Evolutionary conservation across 2,329 filamentous ascomycete genomes (phyloP), one percentile per base, ranked within the genome.

Genomic region (Diplodia scrobiculata): DNA sequence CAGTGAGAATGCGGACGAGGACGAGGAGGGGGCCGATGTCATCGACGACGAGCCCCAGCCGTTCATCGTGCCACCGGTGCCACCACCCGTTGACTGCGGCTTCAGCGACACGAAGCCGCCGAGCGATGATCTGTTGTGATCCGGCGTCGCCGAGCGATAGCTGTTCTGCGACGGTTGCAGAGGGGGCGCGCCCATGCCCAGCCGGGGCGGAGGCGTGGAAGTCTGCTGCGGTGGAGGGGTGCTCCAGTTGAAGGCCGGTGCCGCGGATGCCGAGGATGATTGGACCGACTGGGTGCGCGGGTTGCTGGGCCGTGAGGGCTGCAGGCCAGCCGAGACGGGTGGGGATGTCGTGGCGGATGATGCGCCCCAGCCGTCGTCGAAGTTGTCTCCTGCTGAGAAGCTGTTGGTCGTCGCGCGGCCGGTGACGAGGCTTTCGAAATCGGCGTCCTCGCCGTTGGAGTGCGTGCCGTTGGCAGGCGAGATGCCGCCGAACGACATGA

Each of bases 391-490:
- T 58, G 73, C 73, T 13, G 73, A 73, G 17, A 72, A 70, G 55
- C 71, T 66, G 73, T 77, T n/a, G 32, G 73, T 78, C 53, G 73
- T 78, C 54, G 45, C 72, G 66, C 86, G 87, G 9, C 94, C 94
- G 73, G 96, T 92, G 62, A 99, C 93, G 2, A 99, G 86, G 1
- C 86, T 86, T 75, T 97, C 93, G 73, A 98, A 99, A 73, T 96
- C 92, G 67, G 90, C 86, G 58, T 90, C 84, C 13, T 80, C 83
- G n/a, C 81, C 81, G n/a, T 77, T 83, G 3, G 84, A 82, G 9
- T 84, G 81, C 34, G 80, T 70, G 29, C 87, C 87, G 3, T 86
- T 88, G n/a, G 87, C 78, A 36, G 84, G 68, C 29, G 68, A 67
- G 19, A 73, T 70, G 5, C 72, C 84, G n/a, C 86, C 87, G 72